A percentile compares a stretch with the other conserved stretches of the same genome.
Conservation (phyloP, 1,284 basidiomycete species). For the Microbotryum intermedium region DNA sequence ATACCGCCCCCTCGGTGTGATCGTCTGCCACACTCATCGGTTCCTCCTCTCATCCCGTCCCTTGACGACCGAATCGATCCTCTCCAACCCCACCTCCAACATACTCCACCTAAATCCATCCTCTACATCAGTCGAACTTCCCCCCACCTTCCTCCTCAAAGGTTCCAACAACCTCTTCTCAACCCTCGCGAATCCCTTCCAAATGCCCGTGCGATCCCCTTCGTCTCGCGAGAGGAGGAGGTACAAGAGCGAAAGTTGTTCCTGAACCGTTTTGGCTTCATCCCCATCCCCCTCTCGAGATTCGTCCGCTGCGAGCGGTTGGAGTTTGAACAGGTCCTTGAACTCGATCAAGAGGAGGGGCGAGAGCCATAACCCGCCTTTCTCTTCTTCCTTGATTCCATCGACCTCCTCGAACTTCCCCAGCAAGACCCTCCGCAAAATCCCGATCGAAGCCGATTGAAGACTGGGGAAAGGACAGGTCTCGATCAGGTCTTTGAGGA, state of each 20-base stretch:
- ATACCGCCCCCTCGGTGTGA: too few relatives aligned
- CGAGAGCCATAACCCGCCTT: neutral
- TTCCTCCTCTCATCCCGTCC: too few relatives aligned
- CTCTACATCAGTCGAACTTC: too few relatives aligned
- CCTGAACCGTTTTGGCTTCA: neutral
- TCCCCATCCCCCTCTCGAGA: neutral
- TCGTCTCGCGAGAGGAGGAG: conserved; percentile 5
- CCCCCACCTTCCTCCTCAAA: too few relatives aligned
- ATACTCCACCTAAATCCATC: too few relatives aligned
- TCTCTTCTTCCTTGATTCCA: neutral
- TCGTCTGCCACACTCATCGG: too few relatives aligned
- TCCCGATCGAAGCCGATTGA: conserved; percentile 2
- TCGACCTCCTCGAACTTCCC: neutral
- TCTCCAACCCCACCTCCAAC: too few relatives aligned
- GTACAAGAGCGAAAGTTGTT: conserved; percentile 5
- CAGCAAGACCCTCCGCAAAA: conserved; percentile 6
- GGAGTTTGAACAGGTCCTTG: neutral
- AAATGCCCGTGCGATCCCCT: too few relatives aligned
- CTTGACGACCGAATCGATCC: too few relatives aligned
- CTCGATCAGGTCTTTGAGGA: conserved; percentile 6
- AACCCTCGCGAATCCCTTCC: too few relatives aligned
- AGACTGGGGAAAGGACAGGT: conserved; percentile 3
- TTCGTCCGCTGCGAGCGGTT: neutral
- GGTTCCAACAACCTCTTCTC: too few relatives aligned
- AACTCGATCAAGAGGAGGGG: conserved; percentile 1